These are phyloP conservation scores for Magnusiomyces clavatus DNA, from an alignment of 1,139 yeast genomes.

Conservation along the genomic window DNA sequence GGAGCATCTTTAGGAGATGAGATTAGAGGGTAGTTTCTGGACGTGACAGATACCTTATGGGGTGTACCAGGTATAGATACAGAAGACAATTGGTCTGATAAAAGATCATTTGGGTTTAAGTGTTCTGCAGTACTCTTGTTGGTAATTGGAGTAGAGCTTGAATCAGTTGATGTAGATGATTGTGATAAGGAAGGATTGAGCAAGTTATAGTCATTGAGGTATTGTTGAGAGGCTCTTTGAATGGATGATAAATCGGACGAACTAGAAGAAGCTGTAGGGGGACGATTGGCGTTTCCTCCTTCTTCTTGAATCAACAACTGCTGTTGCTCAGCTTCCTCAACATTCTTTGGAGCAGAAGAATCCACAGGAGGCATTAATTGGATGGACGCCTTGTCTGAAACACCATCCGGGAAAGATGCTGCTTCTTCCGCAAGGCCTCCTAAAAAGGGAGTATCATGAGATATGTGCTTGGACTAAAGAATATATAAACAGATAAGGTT, in stretches of 20 bases:
- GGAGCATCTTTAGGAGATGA: slow-evolving; percentile 16
- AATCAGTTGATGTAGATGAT: no score
- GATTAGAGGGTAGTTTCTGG: slow-evolving; percentile 7
- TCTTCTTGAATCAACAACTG: background rate
- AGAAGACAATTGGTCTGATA: no score
- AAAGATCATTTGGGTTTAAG: no score
- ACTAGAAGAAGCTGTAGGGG: background rate
- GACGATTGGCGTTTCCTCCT: background rate
- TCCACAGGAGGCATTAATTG: slow-evolving; percentile 1
- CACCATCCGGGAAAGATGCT: slow-evolving; percentile 11
- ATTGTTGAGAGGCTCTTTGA: no score
- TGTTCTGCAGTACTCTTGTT: no score
- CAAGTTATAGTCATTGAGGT: no score
- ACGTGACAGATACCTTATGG: no score
- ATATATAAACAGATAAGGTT: no score
- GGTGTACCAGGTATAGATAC: no score
- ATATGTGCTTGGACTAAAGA: slow-evolving; percentile 30
- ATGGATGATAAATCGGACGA: no score
- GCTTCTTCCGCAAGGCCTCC: slow-evolving; percentile 12
- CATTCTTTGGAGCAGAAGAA: slow-evolving; percentile 2
- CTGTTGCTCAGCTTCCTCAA: background rate
- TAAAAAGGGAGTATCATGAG: slow-evolving; percentile 12
- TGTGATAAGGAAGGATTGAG: no score
- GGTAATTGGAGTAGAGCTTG: no score
- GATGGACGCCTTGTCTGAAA: slow-evolving; percentile 1